A percentile compares a stretch with the other conserved stretches of the same genome.
phyloP scores from a whole-genome alignment of 257 asterid genomes.

The Solanum okadae region DNA sequence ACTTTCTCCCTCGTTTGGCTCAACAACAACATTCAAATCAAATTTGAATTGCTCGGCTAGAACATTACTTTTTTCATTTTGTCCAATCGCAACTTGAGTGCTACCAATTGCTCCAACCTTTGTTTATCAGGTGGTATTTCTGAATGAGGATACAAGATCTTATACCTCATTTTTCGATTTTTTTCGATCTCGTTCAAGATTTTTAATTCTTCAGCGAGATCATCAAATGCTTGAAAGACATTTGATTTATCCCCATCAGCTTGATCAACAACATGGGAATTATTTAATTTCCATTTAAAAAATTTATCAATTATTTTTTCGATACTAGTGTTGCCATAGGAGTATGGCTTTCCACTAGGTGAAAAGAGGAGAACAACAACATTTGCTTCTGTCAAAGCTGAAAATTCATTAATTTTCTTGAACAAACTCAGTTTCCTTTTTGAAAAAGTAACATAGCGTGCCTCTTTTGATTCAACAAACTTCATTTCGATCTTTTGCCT shows the following conservation, averaged over 20 bases:
- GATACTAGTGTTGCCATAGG: not conserved
- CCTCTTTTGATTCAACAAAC: not conserved
- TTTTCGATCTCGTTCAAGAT: not conserved
- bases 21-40: not conserved
- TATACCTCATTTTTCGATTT: not conserved
- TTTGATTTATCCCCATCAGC: not conserved
- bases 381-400: not conserved
- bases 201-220: not conserved
- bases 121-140: not conserved
- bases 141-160: not conserved
- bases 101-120: not conserved
- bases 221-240: not conserved
- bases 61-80: not conserved
- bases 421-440: not conserved
- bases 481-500: not conserved
- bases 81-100: not conserved
- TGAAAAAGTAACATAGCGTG: not conserved
- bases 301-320: not conserved
- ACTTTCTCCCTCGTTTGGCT: not conserved
- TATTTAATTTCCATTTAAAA: not conserved
- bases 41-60: not conserved
- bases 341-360: not conserved
- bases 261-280: not conserved
- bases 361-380: not conserved
- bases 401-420: not conserved